Evolutionary conservation across 495 filamentous ascomycete species (phyloP).

Genomic region (Aspergillus campestris): DNA sequence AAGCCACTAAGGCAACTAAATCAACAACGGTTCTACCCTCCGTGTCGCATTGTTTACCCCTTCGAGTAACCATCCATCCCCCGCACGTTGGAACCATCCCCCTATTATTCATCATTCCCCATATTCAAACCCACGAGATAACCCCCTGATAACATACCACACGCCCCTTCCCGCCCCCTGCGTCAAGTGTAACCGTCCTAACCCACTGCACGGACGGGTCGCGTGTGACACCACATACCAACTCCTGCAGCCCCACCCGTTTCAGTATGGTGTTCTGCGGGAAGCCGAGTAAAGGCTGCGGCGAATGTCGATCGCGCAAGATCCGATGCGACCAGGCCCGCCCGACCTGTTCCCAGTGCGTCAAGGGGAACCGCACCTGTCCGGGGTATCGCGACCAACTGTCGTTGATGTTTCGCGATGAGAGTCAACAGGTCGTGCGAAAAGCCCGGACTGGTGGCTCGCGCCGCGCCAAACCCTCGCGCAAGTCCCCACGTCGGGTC

Average conservation of each 20-base stretch:
- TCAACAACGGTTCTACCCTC: too few relatives aligned
- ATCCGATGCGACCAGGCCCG: slow-evolving; percentile 58
- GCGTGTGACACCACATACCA: too few relatives aligned
- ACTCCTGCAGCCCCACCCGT: slow-evolving; percentile 1
- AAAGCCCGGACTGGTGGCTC: slow-evolving; percentile 45
- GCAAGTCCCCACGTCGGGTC: slow-evolving; percentile 4
- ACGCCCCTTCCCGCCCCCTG: neutral
- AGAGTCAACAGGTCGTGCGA: slow-evolving; percentile 57
- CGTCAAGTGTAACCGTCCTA: neutral
- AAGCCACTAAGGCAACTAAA: too few relatives aligned
- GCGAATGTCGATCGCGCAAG: slow-evolving; percentile 61
- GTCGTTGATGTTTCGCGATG: slow-evolving; percentile 65
- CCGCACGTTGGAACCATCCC: neutral
- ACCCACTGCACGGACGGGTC: too few relatives aligned
- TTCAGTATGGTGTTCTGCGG: slow-evolving; percentile 62
- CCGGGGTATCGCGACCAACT: slow-evolving; percentile 63
- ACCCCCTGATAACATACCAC: neutral
- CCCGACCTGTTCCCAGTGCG: slow-evolving; percentile 60
- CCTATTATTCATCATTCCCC: neutral
- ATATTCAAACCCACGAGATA: neutral
- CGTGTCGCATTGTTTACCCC: slow-evolving; percentile 16
- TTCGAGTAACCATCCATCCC: slow-evolving; percentile 1
- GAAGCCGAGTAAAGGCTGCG: slow-evolving; percentile 64
- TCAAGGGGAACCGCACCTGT: slow-evolving; percentile 55
- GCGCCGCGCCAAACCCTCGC: slow-evolving; percentile 11